A percentile compares a stretch with the other conserved stretches of the same genome.
These are phyloP conservation scores for Apiotrichum gamsii DNA, from an alignment of 1,284 basidiomycete species.

Conservation along the genomic window DNA sequence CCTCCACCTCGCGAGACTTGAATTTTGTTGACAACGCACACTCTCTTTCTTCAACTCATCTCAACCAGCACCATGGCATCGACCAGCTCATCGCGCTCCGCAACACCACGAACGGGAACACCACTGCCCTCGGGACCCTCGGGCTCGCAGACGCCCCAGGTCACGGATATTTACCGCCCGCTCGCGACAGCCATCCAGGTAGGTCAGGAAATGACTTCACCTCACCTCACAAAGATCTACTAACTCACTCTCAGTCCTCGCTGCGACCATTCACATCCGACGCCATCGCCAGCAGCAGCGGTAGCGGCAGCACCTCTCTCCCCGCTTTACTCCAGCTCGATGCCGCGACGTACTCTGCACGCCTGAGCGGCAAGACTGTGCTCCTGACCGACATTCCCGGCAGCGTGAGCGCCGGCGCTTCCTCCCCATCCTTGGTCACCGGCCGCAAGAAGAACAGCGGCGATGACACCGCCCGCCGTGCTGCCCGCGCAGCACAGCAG, in stretches of 20 bases:
- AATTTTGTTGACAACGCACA: no score
- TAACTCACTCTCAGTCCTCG: constrained; percentile 2
- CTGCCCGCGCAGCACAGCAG: constrained; percentile 13
- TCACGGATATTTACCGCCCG: constrained; percentile 16
- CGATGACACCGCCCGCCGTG: constrained; percentile 11
- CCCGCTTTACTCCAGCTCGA: constrained; percentile 25
- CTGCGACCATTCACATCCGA: constrained; percentile 11
- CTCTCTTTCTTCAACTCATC: background rate
- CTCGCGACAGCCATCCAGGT: constrained; percentile 5
- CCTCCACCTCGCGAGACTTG: no score
- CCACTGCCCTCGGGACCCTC: no score
- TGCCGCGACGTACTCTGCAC: constrained; percentile 21
- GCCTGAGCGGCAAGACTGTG: constrained; percentile 34
- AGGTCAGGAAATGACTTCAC: background rate
- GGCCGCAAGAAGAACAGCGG: constrained; percentile 33
- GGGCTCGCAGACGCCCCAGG: no score
- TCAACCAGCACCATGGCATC: background rate
- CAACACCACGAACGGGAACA: background rate
- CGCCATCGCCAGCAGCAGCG: background rate
- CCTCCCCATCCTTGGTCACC: constrained; percentile 17
- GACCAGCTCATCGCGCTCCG: background rate
- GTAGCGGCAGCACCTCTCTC: constrained; percentile 5
- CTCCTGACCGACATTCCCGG: constrained; percentile 18
- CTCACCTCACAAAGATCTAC: background rate
- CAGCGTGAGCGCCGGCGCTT: background rate